Base-by-base conservation (phyloP, 2,329 filamentous ascomycete species). In the Acrocalymma vagum region DNA sequence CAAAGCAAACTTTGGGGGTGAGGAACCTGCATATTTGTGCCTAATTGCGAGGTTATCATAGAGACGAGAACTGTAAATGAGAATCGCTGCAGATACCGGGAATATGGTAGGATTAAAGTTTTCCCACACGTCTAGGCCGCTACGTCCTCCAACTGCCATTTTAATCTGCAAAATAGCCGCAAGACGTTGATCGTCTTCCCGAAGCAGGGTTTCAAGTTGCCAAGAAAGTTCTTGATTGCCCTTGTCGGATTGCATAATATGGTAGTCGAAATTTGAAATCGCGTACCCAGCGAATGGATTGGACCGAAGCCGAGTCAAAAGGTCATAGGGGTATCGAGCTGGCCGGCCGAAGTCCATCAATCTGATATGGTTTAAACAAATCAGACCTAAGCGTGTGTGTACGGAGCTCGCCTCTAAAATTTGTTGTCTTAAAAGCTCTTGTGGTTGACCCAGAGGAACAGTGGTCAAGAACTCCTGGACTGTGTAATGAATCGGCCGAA, bases 391-490 rank as follows among this genome's bases (percentile, higher is more conserved):
- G 20, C 9, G 37, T 21, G 6, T 41, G 27, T 54, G 48, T 25
- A 43, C 29, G 28, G 29, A 23, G 9, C 32, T 41, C 9, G 38
- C 38, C n/a, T 51, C 35, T 6, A 29, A 16, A 16, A 56, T 31
- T 17, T 41, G 37, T 11, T 15, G 15, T 41, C 26, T 30, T 13
- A 51, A 33, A 23, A 20, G 11, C 6, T 39, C 13, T 32, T 29
- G 22, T 14, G 34, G 15, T 22, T 32, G 16, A 13, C 26, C 18
- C 29, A 37, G 37, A 23, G 24, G 28, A 11, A 30, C 14, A 2
- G 23, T 15, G 21, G 37, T 51, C 10, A 58, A 48, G 31, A 58
- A 58, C 27, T 55, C 52, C 25, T 58, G 54, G 3, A 55, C 54
- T 8, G 50, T 53, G 26, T 51, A 56, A 38, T 58, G 50, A 14